A percentile compares a stretch with the other conserved stretches of the same genome.
Evolutionary conservation across 306 rosid genomes (phyloP).

Genomic region (Begonia masoniana): DNA sequence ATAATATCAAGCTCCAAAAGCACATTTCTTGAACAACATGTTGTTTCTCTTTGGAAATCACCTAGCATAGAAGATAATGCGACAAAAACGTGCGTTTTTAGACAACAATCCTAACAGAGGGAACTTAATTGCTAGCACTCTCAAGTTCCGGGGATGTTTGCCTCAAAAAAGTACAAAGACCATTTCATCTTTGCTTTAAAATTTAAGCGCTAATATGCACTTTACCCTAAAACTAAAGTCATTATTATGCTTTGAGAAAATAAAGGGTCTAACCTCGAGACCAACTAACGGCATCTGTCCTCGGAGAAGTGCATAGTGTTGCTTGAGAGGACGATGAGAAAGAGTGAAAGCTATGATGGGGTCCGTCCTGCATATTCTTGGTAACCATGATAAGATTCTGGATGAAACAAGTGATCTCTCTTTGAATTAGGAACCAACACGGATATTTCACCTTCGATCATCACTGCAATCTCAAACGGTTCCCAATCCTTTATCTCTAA

Average conservation of each 20-base stretch:
- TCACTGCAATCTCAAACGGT: slow-evolving; percentile 68
- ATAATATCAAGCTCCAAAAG: neutral
- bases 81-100: too few species aligned
- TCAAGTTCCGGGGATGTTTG: too few species aligned
- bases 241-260: neutral
- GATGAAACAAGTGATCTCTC: slow-evolving; percentile 12
- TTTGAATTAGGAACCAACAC: slow-evolving; percentile 47
- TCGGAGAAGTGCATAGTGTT: slow-evolving; percentile 23
- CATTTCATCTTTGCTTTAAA: too few species aligned
- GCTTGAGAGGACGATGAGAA: slow-evolving; percentile 52
- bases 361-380: slow-evolving; percentile 23
- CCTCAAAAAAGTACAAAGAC: too few species aligned
- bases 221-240: too few species aligned
- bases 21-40: too few species aligned
- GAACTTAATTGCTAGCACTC: too few species aligned
- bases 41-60: too few species aligned
- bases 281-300: slow-evolving; percentile 30
- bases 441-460: slow-evolving; percentile 74
- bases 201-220: too few species aligned
- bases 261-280: slow-evolving; percentile 39
- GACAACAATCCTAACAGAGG: too few species aligned
- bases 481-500: slow-evolving; percentile 75
- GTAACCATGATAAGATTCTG: slow-evolving; percentile 27
- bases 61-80: too few species aligned
- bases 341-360: slow-evolving; percentile 28